Evolutionary conservation across 1,284 basidiomycete species (phyloP).

Genomic region (Rhodofomes roseus): DNA sequence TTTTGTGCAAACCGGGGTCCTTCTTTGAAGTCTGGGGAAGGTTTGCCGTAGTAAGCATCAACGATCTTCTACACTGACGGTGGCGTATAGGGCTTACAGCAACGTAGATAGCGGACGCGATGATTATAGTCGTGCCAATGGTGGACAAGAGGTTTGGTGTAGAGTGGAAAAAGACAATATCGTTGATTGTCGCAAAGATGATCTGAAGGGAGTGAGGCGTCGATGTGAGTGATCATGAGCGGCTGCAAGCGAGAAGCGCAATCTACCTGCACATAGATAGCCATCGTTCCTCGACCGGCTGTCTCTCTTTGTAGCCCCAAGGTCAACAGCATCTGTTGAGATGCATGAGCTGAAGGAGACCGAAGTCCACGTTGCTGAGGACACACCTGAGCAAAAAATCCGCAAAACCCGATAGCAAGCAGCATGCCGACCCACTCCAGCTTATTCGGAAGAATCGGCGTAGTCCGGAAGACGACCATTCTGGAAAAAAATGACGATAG

Average conservation of each 20-base stretch:
- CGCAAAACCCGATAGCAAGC: constrained; percentile 49
- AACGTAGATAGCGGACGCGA: constrained; percentile 57
- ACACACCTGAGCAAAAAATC: constrained; percentile 53
- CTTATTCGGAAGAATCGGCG: constrained; percentile 44
- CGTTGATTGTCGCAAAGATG: constrained; percentile 56
- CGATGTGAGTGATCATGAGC: not conserved
- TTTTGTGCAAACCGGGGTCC: constrained; percentile 10
- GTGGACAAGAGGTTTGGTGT: constrained; percentile 50
- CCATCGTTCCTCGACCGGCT: constrained; percentile 57
- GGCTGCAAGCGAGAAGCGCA: not conserved
- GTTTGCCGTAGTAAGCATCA: constrained; percentile 5
- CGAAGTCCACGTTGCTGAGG: not conserved
- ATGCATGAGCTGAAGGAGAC: not conserved
- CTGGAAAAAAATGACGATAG: constrained; percentile 22
- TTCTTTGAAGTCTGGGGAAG: constrained; percentile 22
- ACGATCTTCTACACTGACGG: not conserved
- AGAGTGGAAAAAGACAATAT: constrained; percentile 58
- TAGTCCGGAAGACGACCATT: constrained; percentile 39
- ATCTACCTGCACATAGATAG: constrained; percentile 55
- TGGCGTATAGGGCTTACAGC: constrained; percentile 37
- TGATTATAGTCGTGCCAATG: constrained; percentile 54
- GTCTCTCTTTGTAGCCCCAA: constrained; percentile 66
- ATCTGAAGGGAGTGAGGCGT: constrained; percentile 35
- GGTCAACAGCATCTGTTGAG: constrained; percentile 45
- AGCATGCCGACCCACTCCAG: constrained; percentile 44